These are phyloP conservation scores for Diutina ranongensis DNA, from an alignment of 1,139 yeast genomes.

Conservation along the genomic window DNA sequence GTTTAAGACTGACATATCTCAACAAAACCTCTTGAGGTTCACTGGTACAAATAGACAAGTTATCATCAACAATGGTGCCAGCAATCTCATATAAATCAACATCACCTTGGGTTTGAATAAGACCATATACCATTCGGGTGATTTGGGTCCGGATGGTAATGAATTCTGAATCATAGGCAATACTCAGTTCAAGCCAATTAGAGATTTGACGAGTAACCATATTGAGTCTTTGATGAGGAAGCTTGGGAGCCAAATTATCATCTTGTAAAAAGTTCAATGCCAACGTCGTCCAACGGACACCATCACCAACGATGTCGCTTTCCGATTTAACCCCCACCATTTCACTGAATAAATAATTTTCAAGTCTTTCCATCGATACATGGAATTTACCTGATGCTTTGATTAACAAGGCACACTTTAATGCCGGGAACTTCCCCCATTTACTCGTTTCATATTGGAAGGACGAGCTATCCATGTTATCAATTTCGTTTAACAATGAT, in stretches of 20 bases:
- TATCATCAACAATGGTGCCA: slow-evolving; percentile 35
- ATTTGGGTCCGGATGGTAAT: slow-evolving; percentile 39
- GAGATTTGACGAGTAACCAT: slow-evolving; percentile 45
- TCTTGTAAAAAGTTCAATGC: slow-evolving; percentile 32
- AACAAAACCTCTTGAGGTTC: slow-evolving; percentile 30
- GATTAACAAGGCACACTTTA: slow-evolving; percentile 28
- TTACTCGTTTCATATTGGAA: neutral
- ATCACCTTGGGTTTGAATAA: slow-evolving; percentile 11
- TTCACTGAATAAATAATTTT: slow-evolving; percentile 56
- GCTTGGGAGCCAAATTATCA: slow-evolving; percentile 21
- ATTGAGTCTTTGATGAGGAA: slow-evolving; percentile 48
- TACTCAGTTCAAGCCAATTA: slow-evolving; percentile 50
- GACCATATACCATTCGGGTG: slow-evolving; percentile 32
- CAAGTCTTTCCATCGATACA: slow-evolving; percentile 34
- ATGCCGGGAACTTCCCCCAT: slow-evolving; percentile 14
- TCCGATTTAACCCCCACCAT: slow-evolving; percentile 40
- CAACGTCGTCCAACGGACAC: slow-evolving; percentile 37
- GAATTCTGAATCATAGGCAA: slow-evolving; percentile 48
- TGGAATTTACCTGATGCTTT: slow-evolving; percentile 21
- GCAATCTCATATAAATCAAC: slow-evolving; percentile 24
- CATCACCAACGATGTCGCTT: slow-evolving; percentile 26
- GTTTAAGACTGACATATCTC: slow-evolving; percentile 35
- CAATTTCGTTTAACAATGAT: neutral
- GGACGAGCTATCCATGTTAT: neutral
- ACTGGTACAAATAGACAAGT: slow-evolving; percentile 33